Base-by-base conservation (phyloP, 169 alveolate genomes). In the Cryptosporidium parvum region DNA sequence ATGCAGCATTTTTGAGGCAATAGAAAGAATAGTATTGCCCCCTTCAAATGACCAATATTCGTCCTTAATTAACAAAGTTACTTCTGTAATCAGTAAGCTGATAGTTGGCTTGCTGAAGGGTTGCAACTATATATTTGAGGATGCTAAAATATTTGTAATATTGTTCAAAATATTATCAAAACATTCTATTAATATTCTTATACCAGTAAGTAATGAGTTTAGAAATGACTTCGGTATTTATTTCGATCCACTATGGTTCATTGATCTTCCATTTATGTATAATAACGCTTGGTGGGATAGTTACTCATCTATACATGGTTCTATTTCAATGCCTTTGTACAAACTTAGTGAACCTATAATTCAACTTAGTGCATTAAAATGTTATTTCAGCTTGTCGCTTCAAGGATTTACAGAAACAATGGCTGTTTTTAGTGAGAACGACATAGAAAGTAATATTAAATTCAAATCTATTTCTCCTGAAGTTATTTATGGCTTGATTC, bases 211-310 rank as follows among this genome's bases (percentile, higher is more conserved):
- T 14, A 51, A 62, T 7, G 48, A 61, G 21, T 80, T 80, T 33
- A 58, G 80, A 65, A 44, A 31, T 10, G 26, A 44, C 1, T 80
- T 62, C 44, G 89, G 80, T 16, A 39, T 42, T 23, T 18, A 80
- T 26, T 62, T 80, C 26, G 89, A 80, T 59, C 75, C 75, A 8
- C 31, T 80, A 18, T 39, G 58, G 59, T 80, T 62, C 48, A 48
- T 80, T 62, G 52, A 59, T 14, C 39, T 80, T 9, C 89, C 73
- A 23, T 80, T 80, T 67, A 42, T 3, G 7, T n/a, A 61, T 9
- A 18, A 44, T 37, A 80, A 80, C 18, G 29, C 4, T 18, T 80
- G 89, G 89, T 80, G 89, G 89, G 35, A 80, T 12, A 23, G 62
- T 29, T 33, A 80, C 29, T 26, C 89, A 26, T 61, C 80, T 14